Evolutionary conservation across 441 rosid genomes (phyloP), one percentile per base, ranked within the genome.

Genomic region (Mallotus repandus): DNA sequence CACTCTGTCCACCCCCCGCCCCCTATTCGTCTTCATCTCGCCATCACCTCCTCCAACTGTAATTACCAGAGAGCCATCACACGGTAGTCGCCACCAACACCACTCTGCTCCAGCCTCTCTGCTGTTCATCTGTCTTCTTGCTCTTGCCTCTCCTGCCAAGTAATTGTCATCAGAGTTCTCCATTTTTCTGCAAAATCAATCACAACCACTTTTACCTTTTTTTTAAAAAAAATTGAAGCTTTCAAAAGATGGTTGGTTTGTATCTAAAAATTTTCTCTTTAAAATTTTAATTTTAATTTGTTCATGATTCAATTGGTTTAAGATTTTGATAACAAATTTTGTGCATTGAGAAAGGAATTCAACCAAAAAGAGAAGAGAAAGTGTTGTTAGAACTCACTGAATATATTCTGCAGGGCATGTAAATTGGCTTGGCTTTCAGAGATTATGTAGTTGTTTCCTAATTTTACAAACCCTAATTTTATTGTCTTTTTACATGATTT

Each of bases 381-480:
- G 96, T 91, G 9, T 88, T 95, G 0, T 72, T 92, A 81, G 99
- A 94, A 75, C 90, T 94, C 66, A 86, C 84, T 2, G 97, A 92
- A 74, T 97, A 91, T 81, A 86, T 87, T 70, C 71, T 92, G 49
- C 91, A 89, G 81, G 88, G 98, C 89, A 92, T 92, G 99, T 98
- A 92, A 81, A 86, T 88, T 57, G 99, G 94, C 78, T 86, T 91
- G 86, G 87, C 85, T 68, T 94, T 91, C 58, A 82, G 90, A 77
- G 98, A 94, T 81, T 94, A 91, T 66, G 96, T 94, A 82, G 76
- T 60, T 66, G 52, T 41, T 10, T 72, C 12, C 22, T 56, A 7
- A 25, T 32, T 49, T 54, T 56, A 45, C 6, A 10, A 38, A 68
- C 41, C 57, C 53, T 54, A 35, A 60, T 55, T 67, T n/a, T 7